These are phyloP conservation scores for Aphanomyces invadans DNA, from an alignment of 352 stramenopile species.

Conservation along the genomic window DNA sequence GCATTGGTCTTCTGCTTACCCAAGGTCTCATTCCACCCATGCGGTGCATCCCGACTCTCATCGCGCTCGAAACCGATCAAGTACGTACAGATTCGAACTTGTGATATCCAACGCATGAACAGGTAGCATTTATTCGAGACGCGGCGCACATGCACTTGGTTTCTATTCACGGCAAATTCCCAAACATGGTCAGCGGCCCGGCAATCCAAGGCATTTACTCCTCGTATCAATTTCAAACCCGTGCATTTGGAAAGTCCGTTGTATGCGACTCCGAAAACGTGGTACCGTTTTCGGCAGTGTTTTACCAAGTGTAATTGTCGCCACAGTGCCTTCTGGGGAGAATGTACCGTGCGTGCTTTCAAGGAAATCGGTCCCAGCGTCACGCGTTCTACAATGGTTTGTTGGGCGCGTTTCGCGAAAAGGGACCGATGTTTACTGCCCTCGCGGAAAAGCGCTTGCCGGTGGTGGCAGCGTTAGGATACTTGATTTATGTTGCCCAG, in stretches of 20 bases:
- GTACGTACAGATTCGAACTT: conserved; percentile 24
- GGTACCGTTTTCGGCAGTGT: neutral
- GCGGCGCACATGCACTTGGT: conserved; percentile 56
- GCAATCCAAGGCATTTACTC: conserved; percentile 51
- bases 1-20: conserved; percentile 53
- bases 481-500: conserved; percentile 66
- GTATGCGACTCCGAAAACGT: conserved; percentile 57
- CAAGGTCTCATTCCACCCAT: conserved; percentile 73
- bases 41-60: conserved; percentile 66
- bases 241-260: conserved; percentile 40
- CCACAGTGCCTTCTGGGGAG: conserved; percentile 61
- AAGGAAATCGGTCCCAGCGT: conserved; percentile 33
- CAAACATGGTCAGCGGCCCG: conserved; percentile 41
- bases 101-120: neutral
- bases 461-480: conserved; percentile 38
- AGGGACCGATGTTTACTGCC: conserved; percentile 35
- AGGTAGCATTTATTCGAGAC: conserved; percentile 46
- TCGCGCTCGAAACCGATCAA: conserved; percentile 74
- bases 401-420: conserved; percentile 62
- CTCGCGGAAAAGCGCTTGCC: neutral
- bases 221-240: conserved; percentile 62
- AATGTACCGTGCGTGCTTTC: conserved; percentile 61
- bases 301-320: neutral
- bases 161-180: conserved; percentile 51
- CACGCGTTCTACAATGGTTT: conserved; percentile 60